Conservation (phyloP, 1,284 basidiomycete species). For the Ustilago loliicola region DNA sequence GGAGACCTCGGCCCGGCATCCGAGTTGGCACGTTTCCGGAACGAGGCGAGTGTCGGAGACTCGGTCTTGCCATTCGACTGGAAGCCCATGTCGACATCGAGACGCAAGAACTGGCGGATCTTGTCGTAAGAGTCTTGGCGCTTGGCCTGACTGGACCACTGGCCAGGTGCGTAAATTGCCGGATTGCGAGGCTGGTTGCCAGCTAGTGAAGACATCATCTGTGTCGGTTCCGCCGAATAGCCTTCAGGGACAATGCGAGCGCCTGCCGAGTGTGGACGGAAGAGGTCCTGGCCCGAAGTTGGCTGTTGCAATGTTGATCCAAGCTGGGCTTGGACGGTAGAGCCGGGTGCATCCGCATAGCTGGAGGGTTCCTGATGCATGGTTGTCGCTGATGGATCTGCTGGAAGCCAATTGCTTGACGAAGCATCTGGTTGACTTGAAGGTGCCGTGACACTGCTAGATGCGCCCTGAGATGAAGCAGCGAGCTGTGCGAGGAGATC, state of each 20-base stretch:
- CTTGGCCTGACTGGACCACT: conserved; percentile 57
- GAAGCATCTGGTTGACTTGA: conserved; percentile 13
- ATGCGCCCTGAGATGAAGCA: conserved; percentile 22
- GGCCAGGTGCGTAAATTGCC: conserved; percentile 31
- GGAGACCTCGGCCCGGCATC: conserved; percentile 55
- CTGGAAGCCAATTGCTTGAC: conserved; percentile 22
- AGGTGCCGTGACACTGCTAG: background rate
- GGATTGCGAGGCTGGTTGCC: conserved; percentile 22
- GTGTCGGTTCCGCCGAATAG: conserved; percentile 28
- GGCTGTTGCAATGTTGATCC: conserved; percentile 9
- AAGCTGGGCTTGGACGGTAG: conserved; percentile 15
- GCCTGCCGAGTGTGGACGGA: conserved; percentile 33
- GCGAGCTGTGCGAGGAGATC: conserved; percentile 46
- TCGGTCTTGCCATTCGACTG: conserved; percentile 45
- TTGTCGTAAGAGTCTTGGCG: conserved; percentile 62
- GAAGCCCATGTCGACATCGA: conserved; percentile 64
- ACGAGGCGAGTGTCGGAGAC: conserved; percentile 41
- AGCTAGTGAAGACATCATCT: conserved; percentile 43
- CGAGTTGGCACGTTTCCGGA: conserved; percentile 58
- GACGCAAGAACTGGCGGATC: conserved; percentile 56
- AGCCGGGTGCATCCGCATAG: conserved; percentile 19
- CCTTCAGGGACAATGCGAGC: conserved; percentile 38
- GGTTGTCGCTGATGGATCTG: conserved; percentile 8
- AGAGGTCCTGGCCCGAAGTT: conserved; percentile 11
- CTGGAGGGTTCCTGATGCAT: conserved; percentile 36